Conservation (phyloP, 2,329 filamentous ascomycete species). For the Nemania abortiva region DNA sequence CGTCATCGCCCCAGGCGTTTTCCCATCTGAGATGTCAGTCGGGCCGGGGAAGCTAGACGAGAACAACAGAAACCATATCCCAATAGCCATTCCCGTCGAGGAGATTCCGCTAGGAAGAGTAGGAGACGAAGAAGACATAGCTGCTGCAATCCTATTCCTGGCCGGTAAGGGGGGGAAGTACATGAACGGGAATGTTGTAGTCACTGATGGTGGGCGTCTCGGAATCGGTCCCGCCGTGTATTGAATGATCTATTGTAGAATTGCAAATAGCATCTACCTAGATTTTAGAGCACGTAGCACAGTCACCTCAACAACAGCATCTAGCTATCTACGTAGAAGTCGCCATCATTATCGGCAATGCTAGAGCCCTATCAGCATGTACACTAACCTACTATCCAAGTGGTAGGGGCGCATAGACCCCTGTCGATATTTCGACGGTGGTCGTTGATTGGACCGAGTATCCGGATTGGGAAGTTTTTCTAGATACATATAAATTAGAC, state of each 20-base stretch:
- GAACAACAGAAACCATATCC: slow-evolving; percentile 33
- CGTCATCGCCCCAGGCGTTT: slow-evolving; percentile 32
- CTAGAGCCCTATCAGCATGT: too few species aligned
- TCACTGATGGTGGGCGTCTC: slow-evolving; percentile 35
- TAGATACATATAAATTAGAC: too few species aligned
- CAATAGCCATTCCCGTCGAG: slow-evolving; percentile 22
- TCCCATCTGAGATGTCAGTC: slow-evolving; percentile 34
- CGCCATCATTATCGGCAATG: too few species aligned
- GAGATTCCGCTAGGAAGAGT: slow-evolving; percentile 32
- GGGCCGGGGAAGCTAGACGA: slow-evolving; percentile 29
- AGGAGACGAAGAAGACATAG: slow-evolving; percentile 38
- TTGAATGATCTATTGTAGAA: slow-evolving; percentile 8
- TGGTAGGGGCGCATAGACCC: too few species aligned
- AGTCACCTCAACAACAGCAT: too few species aligned
- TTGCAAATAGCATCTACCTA: background rate
- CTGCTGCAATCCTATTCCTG: slow-evolving; percentile 36
- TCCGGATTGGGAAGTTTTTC: too few species aligned
- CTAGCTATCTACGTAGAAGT: too few species aligned
- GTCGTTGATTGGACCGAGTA: too few species aligned
- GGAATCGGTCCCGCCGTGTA: slow-evolving; percentile 33
- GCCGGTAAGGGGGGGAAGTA: slow-evolving; percentile 34
- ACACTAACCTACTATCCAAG: too few species aligned
- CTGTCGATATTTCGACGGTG: too few species aligned
- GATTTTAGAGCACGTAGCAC: too few species aligned
- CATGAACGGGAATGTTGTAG: slow-evolving; percentile 34